Percentiles rank a stretch among this genome's conserved stretches.
Conservation (phyloP, 2,329 filamentous ascomycete species). For the Trichoderma hamatum region DNA sequence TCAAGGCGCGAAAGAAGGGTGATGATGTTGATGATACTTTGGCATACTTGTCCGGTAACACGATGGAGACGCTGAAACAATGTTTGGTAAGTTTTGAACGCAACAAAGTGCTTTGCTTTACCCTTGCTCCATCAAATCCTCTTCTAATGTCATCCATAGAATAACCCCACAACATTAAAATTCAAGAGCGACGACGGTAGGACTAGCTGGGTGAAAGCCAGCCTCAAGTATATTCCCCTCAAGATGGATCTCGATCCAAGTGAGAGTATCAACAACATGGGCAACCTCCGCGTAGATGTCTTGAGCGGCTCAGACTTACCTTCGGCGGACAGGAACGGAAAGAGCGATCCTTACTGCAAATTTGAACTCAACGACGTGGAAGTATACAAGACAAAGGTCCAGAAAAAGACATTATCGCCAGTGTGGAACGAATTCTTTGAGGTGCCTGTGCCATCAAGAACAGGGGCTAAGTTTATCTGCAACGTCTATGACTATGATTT, state of each 20-base stretch:
- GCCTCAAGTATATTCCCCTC: slow-evolving; percentile 91
- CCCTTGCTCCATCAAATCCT: neutral
- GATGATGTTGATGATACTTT: slow-evolving; percentile 77
- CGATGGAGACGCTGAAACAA: slow-evolving; percentile 83
- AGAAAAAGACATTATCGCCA: slow-evolving; percentile 95
- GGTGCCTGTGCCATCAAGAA: slow-evolving; percentile 77
- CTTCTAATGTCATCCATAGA: slow-evolving; percentile 51
- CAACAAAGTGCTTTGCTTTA: neutral
- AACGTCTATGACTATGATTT: slow-evolving; percentile 96
- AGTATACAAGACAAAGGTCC: slow-evolving; percentile 90
- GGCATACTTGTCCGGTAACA: slow-evolving; percentile 82
- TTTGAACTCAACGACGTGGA: slow-evolving; percentile 89
- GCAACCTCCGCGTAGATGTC: slow-evolving; percentile 89
- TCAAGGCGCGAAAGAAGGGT: slow-evolving; percentile 80
- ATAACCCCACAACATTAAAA: slow-evolving; percentile 83
- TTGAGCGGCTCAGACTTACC: slow-evolving; percentile 86
- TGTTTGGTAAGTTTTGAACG: slow-evolving; percentile 66
- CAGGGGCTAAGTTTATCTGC: slow-evolving; percentile 78
- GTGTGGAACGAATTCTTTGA: slow-evolving; percentile 98
- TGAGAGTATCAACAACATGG: slow-evolving; percentile 99
- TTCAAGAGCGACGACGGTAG: slow-evolving; percentile 78
- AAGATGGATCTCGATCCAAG: slow-evolving; percentile 91
- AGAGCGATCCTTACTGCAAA: slow-evolving; percentile 95
- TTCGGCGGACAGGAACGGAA: slow-evolving; percentile 92
- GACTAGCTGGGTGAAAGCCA: slow-evolving; percentile 81